These are phyloP conservation scores for Carex arenaria DNA, from an alignment of 202 grass and related monocot genomes.

Conservation along the genomic window DNA sequence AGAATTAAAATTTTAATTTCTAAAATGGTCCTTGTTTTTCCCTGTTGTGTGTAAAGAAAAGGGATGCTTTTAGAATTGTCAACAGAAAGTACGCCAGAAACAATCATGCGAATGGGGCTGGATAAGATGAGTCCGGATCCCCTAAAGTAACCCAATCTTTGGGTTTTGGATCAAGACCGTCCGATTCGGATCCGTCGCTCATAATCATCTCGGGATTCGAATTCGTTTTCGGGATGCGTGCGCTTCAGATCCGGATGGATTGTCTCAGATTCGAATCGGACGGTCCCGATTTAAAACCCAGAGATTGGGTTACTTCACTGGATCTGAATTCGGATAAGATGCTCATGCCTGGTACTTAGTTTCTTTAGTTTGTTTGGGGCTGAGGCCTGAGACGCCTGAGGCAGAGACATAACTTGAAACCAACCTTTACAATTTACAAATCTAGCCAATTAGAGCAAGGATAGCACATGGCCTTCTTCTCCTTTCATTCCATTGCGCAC, in stretches of 20 bases:
- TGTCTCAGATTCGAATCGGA: no score
- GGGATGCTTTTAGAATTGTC: background rate
- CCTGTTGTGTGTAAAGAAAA: background rate
- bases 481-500: background rate
- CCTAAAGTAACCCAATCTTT: no score
- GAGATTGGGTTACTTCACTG: no score
- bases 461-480: background rate
- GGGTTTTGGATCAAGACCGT: no score
- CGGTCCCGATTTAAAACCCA: no score
- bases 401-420: slow-evolving; percentile 2
- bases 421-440: slow-evolving; percentile 17
- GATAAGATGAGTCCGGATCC: no score
- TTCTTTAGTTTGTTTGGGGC: background rate
- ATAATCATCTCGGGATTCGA: no score
- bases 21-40: background rate
- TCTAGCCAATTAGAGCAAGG: slow-evolving; percentile 2
- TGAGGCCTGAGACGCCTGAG: background rate
- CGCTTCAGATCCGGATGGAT: no score
- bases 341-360: slow-evolving; percentile 13
- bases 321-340: no score
- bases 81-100: slow-evolving; percentile 8
- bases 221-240: no score
- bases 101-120: background rate
- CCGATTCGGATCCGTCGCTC: no score
- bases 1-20: no score